A percentile compares a stretch with the other conserved stretches of the same genome.
phyloP scores from a whole-genome alignment of 441 rosid species.

The Arabidopsis lyrata region DNA sequence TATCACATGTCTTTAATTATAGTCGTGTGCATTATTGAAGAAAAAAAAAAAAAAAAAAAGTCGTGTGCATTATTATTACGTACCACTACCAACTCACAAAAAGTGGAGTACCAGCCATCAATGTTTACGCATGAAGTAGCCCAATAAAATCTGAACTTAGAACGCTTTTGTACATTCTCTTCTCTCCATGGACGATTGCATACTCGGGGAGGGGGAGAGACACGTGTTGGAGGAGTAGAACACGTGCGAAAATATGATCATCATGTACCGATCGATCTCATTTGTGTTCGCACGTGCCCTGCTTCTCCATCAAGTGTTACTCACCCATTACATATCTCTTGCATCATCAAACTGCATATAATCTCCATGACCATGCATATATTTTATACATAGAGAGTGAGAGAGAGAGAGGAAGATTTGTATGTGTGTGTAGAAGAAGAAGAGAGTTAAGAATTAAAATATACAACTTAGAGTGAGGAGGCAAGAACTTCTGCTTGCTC shows the following conservation, averaged over 20 bases:
- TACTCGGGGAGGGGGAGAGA: slow-evolving; percentile 53
- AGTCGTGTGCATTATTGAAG: neutral
- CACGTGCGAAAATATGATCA: slow-evolving; percentile 68
- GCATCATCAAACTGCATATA: neutral
- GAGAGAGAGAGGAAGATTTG: neutral
- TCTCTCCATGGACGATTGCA: slow-evolving; percentile 12
- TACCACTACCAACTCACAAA: neutral
- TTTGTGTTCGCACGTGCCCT: slow-evolving; percentile 92
- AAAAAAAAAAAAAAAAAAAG: no score
- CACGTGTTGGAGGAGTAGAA: slow-evolving; percentile 98
- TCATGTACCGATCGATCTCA: slow-evolving; percentile 10
- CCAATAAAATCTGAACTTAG: neutral
- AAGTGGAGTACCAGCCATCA: neutral
- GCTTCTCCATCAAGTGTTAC: slow-evolving; percentile 97
- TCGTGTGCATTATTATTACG: neutral
- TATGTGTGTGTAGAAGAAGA: neutral
- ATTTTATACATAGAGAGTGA: neutral
- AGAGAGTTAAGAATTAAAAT: slow-evolving; percentile 7
- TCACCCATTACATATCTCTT: slow-evolving; percentile 51
- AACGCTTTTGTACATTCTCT: neutral
- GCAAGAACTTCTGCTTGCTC: slow-evolving; percentile 41
- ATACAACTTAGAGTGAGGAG: slow-evolving; percentile 28
- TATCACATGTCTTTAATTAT: neutral
- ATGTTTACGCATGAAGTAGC: neutral
- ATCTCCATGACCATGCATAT: slow-evolving; percentile 5